A percentile compares a stretch with the other conserved stretches of the same genome.
phyloP scores from a whole-genome alignment of 2,329 filamentous ascomycete species.

The Reticulascus tulasneorum region DNA sequence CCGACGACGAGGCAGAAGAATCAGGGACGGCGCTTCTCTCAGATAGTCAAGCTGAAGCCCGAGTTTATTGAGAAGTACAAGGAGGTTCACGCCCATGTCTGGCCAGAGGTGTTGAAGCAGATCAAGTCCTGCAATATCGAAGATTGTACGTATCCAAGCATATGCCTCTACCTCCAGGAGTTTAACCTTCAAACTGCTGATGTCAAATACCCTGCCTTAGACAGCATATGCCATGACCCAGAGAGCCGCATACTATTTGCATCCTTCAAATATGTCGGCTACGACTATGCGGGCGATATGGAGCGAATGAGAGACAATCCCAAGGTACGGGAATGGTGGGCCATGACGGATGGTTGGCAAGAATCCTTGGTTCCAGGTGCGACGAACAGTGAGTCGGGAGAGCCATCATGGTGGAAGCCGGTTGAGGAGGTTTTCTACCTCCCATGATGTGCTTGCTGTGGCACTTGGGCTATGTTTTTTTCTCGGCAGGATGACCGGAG shows the following conservation, averaged over 20 bases:
- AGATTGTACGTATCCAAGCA: slow-evolving; percentile 54
- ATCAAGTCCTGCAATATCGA: slow-evolving; percentile 71
- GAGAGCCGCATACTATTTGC: slow-evolving; percentile 64
- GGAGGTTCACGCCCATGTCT: slow-evolving; percentile 67
- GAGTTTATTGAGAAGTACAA: slow-evolving; percentile 67
- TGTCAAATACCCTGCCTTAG: slow-evolving; percentile 35
- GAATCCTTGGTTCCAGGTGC: slow-evolving; percentile 59
- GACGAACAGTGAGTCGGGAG: slow-evolving; percentile 53
- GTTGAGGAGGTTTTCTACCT: slow-evolving; percentile 67
- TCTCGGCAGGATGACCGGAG: too few species aligned
- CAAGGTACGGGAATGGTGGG: slow-evolving; percentile 75
- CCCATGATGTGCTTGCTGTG: too few species aligned
- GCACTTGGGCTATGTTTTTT: too few species aligned
- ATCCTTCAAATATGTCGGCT: slow-evolving; percentile 74
- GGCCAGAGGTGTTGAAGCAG: slow-evolving; percentile 73
- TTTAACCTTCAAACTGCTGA: too few species aligned
- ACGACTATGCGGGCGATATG: slow-evolving; percentile 72
- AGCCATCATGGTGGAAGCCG: slow-evolving; percentile 65
- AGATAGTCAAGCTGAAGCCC: slow-evolving; percentile 69
- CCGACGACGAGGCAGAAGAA: slow-evolving; percentile 29
- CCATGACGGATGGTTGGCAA: slow-evolving; percentile 74
- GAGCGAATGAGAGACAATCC: slow-evolving; percentile 67
- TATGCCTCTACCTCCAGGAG: not conserved
- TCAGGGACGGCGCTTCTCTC: slow-evolving; percentile 57
- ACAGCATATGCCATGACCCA: slow-evolving; percentile 70